Conservation (phyloP, 1,284 basidiomycete species). For the Trametes pubescens region DNA sequence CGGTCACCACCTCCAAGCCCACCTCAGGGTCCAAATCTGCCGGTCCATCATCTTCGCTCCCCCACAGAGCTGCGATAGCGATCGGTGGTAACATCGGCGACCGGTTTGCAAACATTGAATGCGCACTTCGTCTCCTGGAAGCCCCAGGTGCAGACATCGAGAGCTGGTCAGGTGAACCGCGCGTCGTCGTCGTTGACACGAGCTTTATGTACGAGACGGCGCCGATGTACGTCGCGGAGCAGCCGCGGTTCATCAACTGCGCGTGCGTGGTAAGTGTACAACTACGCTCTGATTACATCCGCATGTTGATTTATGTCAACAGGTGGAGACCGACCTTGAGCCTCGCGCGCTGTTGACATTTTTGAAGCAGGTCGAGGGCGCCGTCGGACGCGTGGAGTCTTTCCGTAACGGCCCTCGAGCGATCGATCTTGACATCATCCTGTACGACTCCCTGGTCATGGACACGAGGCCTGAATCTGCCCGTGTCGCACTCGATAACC, state of each 20-base stretch:
- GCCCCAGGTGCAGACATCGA: slow-evolving; percentile 44
- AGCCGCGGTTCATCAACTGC: slow-evolving; percentile 91
- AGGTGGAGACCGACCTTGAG: slow-evolving; percentile 80
- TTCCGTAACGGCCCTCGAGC: slow-evolving; percentile 89
- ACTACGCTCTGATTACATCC: background rate
- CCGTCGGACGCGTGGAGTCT: slow-evolving; percentile 85
- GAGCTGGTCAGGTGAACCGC: slow-evolving; percentile 28
- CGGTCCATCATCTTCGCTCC: background rate
- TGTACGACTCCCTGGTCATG: slow-evolving; percentile 75
- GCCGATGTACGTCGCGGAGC: slow-evolving; percentile 96
- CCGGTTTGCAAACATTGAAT: slow-evolving; percentile 84
- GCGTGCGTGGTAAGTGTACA: slow-evolving; percentile 77
- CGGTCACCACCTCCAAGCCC: background rate
- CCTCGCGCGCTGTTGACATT: slow-evolving; percentile 71
- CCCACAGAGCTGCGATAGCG: slow-evolving; percentile 70
- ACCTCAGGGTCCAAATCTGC: background rate
- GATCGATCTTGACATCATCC: slow-evolving; percentile 91
- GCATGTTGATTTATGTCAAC: background rate
- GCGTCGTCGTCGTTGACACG: slow-evolving; percentile 71
- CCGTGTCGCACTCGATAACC: slow-evolving; percentile 54
- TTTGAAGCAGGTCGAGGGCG: slow-evolving; percentile 79
- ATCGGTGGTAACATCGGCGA: slow-evolving; percentile 94
- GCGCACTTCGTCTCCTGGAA: slow-evolving; percentile 72
- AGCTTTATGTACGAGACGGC: slow-evolving; percentile 95
- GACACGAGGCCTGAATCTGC: slow-evolving; percentile 61